These are phyloP conservation scores for Galeopsis tetrahit DNA, from an alignment of 257 asterid species.

Conservation along the genomic window DNA sequence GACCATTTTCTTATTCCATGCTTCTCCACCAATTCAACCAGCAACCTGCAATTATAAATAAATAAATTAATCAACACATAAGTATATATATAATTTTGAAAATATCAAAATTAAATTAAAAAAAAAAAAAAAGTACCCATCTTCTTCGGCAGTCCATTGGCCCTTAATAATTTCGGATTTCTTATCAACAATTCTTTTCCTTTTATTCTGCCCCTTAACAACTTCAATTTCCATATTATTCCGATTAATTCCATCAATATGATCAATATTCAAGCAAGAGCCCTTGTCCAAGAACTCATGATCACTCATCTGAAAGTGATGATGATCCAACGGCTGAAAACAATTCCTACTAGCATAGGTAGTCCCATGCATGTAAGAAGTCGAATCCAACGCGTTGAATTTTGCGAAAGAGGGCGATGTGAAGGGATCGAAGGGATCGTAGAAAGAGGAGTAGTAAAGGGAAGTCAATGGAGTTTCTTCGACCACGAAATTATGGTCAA, in stretches of 20 bases:
- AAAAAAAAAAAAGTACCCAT: slow-evolving; percentile 46
- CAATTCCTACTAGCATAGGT: not conserved
- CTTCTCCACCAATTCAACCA: slow-evolving; percentile 63
- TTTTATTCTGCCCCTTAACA: slow-evolving; percentile 22
- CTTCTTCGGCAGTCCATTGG: slow-evolving; percentile 68
- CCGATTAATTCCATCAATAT: not conserved
- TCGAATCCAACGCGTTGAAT: slow-evolving; percentile 13
- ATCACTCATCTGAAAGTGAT: slow-evolving; percentile 25
- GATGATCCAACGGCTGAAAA: slow-evolving; percentile 27
- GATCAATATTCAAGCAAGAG: not conserved
- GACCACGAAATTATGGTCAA: slow-evolving; percentile 27
- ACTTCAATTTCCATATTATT: slow-evolving; percentile 1
- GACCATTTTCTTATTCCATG: slow-evolving; percentile 79
- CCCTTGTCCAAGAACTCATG: slow-evolving; percentile 21
- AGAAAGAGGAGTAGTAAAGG: slow-evolving; percentile 28
- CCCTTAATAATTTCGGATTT: slow-evolving; percentile 51
- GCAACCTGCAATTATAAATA: slow-evolving; percentile 39
- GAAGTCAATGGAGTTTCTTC: slow-evolving; percentile 26
- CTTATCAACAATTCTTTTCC: slow-evolving; percentile 36
- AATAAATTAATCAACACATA: not conserved
- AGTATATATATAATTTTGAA: not conserved
- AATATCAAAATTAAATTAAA: not conserved
- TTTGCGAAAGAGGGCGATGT: slow-evolving; percentile 20
- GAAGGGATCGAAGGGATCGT: slow-evolving; percentile 56
- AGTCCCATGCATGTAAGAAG: slow-evolving; percentile 32